These are phyloP conservation scores for Parascedosporium putredinis DNA, from an alignment of 2,329 filamentous ascomycete genomes.

Conservation along the genomic window DNA sequence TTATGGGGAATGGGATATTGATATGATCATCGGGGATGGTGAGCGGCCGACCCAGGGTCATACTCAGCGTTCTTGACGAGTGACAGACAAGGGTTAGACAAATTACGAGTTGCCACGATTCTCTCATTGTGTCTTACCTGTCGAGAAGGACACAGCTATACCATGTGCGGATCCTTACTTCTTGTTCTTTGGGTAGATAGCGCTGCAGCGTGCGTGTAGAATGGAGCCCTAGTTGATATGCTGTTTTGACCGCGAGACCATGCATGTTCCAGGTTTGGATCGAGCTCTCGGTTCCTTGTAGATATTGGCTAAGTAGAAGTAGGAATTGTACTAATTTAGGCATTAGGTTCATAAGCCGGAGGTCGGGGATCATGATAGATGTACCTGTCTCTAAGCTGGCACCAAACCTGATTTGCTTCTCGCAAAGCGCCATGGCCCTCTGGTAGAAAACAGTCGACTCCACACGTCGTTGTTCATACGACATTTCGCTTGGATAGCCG, in stretches of 20 bases:
- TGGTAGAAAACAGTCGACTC: slow-evolving; percentile 31
- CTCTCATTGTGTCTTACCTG: no score
- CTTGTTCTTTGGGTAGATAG: not conserved
- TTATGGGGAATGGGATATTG: not conserved
- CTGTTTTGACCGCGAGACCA: slow-evolving; percentile 19
- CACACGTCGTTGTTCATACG: slow-evolving; percentile 21
- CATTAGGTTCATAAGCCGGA: no score
- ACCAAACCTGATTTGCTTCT: slow-evolving; percentile 25
- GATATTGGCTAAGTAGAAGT: slow-evolving; percentile 21
- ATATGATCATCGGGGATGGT: slow-evolving; percentile 4
- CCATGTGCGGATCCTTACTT: slow-evolving; percentile 3
- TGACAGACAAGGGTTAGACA: not conserved
- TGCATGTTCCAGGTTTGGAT: slow-evolving; percentile 22
- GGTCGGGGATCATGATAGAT: slow-evolving; percentile 5
- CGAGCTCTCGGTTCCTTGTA: slow-evolving; percentile 23
- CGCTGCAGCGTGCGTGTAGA: not conserved
- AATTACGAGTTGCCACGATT: no score
- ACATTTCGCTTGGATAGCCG: slow-evolving; percentile 15
- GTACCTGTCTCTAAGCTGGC: slow-evolving; percentile 30
- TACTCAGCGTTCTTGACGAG: not conserved
- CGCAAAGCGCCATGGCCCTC: slow-evolving; percentile 27
- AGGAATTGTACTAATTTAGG: slow-evolving; percentile 24
- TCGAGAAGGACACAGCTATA: slow-evolving; percentile 5
- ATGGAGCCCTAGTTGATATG: slow-evolving; percentile 24
- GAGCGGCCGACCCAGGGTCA: slow-evolving; percentile 4